Evolutionary conservation across 2,329 filamentous ascomycete genomes (phyloP), one percentile per base, ranked within the genome.

Genomic region (Cryphonectria naterciae): DNA sequence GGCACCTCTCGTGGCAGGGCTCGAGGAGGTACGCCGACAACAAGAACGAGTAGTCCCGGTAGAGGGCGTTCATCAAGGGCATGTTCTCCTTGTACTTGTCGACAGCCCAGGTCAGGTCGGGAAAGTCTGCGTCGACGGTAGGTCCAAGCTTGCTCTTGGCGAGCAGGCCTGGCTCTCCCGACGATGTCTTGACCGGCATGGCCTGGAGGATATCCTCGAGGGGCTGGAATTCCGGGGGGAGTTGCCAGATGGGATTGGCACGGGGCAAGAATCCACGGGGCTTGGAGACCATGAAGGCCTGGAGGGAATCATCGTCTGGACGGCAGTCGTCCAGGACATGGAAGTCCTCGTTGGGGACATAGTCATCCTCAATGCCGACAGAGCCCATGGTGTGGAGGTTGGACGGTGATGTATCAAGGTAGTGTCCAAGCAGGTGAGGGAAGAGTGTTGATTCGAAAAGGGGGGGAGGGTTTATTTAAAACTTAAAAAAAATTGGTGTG

Each of bases 41-140:
- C 41, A 97, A 83, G 85, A 97, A 98, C 19, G 92, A 93, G 80
- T 97, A 98, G 83, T 98, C 95, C 28, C 95, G 88, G 80, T 97
- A 97, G 64, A 97, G 83, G 46, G 94, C 94, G 77, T 95, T 96
- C 85, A 97, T 90, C 71, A 93, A 83, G 22, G 92, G 91, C 54
- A 95, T 86, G 81, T 97, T 91, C 73, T 90, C 84, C 75, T 87
- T 85, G 75, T 92, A 91, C 80, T 89, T 89, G 77, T 96, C 91
- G 70, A 97, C 87, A 75, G 88, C 86, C 6, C 85, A 85, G 0
- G 92, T 93, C 64, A 97, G 85, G 80, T 97, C 93, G 22, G 93
- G 92, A 64, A 98, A 87, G 73, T 90, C 89, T n/a, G 84, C 83
- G 74, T 91, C 83, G 62, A 97, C 89, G n/a, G 89, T 88, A 54